phyloP scores from a whole-genome alignment of 23 red algal genomes.

The Agarophyton chilense region DNA sequence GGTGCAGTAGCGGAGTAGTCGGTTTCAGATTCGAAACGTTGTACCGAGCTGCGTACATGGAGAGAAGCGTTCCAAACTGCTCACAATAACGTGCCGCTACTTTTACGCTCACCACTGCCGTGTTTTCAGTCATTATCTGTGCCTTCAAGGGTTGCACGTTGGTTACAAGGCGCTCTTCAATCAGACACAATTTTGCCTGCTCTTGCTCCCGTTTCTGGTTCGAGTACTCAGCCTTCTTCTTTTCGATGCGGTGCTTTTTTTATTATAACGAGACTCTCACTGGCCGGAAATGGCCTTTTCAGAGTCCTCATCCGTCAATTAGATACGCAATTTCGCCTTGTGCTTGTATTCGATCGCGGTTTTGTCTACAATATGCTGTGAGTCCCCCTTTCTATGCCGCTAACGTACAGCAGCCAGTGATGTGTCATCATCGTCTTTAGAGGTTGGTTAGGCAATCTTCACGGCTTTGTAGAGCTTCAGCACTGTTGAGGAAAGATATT shows the following conservation, averaged over 20 bases:
- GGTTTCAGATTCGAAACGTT: not conserved
- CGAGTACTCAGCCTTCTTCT: constrained; percentile 9
- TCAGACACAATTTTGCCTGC: not conserved
- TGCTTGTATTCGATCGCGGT: not conserved
- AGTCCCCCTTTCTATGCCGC: not conserved
- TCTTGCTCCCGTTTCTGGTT: not conserved
- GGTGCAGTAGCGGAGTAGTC: not conserved
- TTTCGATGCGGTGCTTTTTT: not conserved
- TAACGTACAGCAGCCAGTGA: not conserved
- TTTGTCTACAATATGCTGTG: not conserved
- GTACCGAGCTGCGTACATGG: not conserved
- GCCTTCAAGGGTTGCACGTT: not conserved
- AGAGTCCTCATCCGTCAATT: not conserved
- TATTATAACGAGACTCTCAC: not conserved
- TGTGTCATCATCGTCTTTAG: not conserved
- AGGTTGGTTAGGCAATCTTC: too few species aligned
- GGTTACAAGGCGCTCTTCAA: not conserved
- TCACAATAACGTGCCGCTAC: not conserved
- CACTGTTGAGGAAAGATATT: too few species aligned
- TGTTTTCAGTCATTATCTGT: not conserved
- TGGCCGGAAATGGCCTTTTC: not conserved
- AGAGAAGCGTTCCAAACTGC: not conserved
- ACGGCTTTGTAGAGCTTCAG: too few species aligned
- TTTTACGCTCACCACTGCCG: not conserved
- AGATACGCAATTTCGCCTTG: not conserved